Conservation (phyloP, 2,329 filamentous ascomycete species). For the Colletotrichum falcatum region DNA sequence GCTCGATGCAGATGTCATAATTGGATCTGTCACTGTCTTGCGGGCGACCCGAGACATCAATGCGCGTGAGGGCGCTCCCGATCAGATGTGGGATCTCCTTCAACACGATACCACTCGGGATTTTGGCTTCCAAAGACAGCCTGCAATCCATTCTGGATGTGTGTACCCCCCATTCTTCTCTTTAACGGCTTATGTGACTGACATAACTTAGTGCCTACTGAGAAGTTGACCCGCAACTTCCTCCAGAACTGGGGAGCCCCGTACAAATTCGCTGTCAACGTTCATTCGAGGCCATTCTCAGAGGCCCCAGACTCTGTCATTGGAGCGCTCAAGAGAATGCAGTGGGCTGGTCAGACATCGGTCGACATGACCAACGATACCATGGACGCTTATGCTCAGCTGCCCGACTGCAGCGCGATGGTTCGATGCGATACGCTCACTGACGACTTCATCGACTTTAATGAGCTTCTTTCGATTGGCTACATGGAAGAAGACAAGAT, state of each 20-base stretch:
- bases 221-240: conserved; percentile 64
- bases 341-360: conserved; percentile 64
- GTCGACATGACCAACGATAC: conserved; percentile 48
- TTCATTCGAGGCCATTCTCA: conserved; percentile 62
- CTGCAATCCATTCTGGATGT: conserved; percentile 51
- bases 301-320: conserved; percentile 62
- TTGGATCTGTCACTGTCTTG: conserved; percentile 68
- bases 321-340: conserved; percentile 62
- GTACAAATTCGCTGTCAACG: conserved; percentile 74
- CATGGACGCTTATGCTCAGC: conserved; percentile 19
- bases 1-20: conserved; percentile 49
- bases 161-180: conserved; percentile 42
- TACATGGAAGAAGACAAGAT: conserved; percentile 73
- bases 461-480: conserved; percentile 72
- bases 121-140: conserved; percentile 59
- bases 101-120: conserved; percentile 51
- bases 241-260: conserved; percentile 70
- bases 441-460: conserved; percentile 60
- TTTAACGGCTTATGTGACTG: conserved; percentile 41
- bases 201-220: conserved; percentile 50
- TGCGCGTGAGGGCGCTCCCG: conserved; percentile 63
- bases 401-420: not conserved
- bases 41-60: conserved; percentile 67
- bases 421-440: conserved; percentile 44
- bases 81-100: conserved; percentile 69